These are phyloP conservation scores for Pichia gijzeniarum DNA, from an alignment of 805 yeast genomes.

Conservation along the genomic window DNA sequence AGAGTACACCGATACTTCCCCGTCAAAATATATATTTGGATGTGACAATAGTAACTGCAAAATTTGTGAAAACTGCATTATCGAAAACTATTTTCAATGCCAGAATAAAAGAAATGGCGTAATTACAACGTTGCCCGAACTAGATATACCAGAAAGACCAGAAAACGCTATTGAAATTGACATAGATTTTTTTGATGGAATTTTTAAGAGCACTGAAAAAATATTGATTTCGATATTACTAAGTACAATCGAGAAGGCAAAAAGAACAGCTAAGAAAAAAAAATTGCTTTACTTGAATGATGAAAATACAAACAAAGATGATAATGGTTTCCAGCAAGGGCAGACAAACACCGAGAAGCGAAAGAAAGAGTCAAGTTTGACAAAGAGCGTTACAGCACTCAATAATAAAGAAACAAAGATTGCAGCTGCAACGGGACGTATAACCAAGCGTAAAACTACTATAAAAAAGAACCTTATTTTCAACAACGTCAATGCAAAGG, in stretches of 20 bases:
- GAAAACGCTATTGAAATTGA: background rate
- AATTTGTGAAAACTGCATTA: slow-evolving; percentile 3
- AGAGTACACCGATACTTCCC: background rate
- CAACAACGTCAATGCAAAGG: too few species aligned
- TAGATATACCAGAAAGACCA: background rate
- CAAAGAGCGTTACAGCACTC: too few species aligned
- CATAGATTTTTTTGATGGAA: background rate
- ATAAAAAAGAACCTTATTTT: too few species aligned
- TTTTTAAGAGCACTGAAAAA: background rate
- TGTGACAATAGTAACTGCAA: slow-evolving; percentile 3
- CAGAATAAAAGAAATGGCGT: background rate
- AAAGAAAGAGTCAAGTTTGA: too few species aligned
- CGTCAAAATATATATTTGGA: background rate
- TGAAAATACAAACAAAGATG: background rate
- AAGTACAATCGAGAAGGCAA: too few species aligned
- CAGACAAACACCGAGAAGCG: background rate
- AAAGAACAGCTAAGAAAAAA: too few species aligned
- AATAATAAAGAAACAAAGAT: too few species aligned
- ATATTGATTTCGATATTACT: too few species aligned
- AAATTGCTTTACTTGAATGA: too few species aligned
- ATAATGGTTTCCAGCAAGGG: background rate
- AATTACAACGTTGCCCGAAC: background rate
- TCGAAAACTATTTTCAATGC: background rate
- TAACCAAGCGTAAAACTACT: too few species aligned
- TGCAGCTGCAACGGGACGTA: too few species aligned